These are phyloP conservation scores for Gamarada debralockiae DNA, from an alignment of 495 filamentous ascomycete genomes.

Conservation along the genomic window DNA sequence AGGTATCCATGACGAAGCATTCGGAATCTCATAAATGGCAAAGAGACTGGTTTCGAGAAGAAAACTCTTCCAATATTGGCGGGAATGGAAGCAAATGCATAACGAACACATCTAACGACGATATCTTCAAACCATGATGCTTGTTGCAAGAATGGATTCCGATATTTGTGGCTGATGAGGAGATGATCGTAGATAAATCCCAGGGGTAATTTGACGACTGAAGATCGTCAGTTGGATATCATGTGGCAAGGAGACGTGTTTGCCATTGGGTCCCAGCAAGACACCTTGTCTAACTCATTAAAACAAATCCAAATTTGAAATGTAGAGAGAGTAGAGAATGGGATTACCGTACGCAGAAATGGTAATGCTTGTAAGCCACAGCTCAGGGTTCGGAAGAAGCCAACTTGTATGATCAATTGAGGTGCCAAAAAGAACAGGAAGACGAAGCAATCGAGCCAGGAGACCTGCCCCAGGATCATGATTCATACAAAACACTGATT, in stretches of 20 bases:
- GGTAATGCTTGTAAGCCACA: slow-evolving; percentile 61
- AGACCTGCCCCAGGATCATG: slow-evolving; percentile 63
- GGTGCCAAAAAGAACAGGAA: slow-evolving; percentile 63
- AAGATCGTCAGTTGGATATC: neutral
- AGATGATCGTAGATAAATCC: slow-evolving; percentile 55
- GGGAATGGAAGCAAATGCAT: slow-evolving; percentile 67
- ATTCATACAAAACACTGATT: neutral
- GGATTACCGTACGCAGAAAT: slow-evolving; percentile 62
- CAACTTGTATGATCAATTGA: slow-evolving; percentile 59
- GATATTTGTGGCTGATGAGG: slow-evolving; percentile 37
- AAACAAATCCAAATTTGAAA: too few relatives aligned
- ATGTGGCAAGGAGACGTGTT: neutral
- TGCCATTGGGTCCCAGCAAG: too few relatives aligned
- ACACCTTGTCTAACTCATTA: too few relatives aligned
- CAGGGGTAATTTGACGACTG: slow-evolving; percentile 55
- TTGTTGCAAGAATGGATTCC: slow-evolving; percentile 57
- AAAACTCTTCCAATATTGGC: slow-evolving; percentile 65
- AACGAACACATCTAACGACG: slow-evolving; percentile 68
- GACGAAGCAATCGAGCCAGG: slow-evolving; percentile 66
- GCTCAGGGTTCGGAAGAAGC: slow-evolving; percentile 46
- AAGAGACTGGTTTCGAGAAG: slow-evolving; percentile 65
- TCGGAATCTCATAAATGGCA: slow-evolving; percentile 70
- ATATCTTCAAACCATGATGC: slow-evolving; percentile 69
- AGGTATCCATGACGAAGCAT: slow-evolving; percentile 66
- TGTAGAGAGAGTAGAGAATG: too few relatives aligned